Evolutionary conservation across 2,329 filamentous ascomycete species (phyloP), one percentile per base, ranked within the genome.

Genomic region (Xylariaceae sp.): DNA sequence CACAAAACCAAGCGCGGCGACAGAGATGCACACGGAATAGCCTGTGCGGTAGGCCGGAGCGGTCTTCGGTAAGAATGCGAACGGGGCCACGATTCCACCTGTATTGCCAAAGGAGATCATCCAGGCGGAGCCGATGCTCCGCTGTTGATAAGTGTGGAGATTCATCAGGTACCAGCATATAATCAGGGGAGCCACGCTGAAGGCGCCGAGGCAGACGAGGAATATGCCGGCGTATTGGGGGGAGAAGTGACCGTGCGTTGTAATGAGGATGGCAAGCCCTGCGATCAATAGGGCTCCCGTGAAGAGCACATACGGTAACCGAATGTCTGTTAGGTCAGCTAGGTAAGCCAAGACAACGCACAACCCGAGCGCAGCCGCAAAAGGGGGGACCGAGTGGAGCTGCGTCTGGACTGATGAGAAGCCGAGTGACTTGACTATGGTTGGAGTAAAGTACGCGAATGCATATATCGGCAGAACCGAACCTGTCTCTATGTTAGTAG

Each of bases 141-240:
- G 52, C 40, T 59, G 35, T 11, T 34, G 40, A 37, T 62, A 57
- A 4, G 59, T 59, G 4, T 56, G 55, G 27, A 67, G 54, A 40
- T 67, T 68, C 50, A 67, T 68, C 5, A 64, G 47, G 2, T 62
- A 54, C 66, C 66, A 68, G 41, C 59, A 62, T 11, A 61, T 36
- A 13, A 59, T 49, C 13, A 51, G 41, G 1, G 50, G 43, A 3
- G 48, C 55, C 6, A 48, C 44, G 14, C 48, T 44, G 26, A 56
- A 58, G 1, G 52, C 35, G 5, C 63, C 66, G 60, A 67, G 66
- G 1, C 63, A 50, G 9, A 64, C 54, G 7, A 69, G 50, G 36
- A 60, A 64, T 2, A 67, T 56, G 2, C 56, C 65, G 3, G 58
- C 61, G 40, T 69, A 69, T 30, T 63, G 50, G 1, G 53, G 52